These are phyloP conservation scores for Deuterostichococcus epilithicus DNA, from an alignment of 139 green algal genomes.

Conservation along the genomic window DNA sequence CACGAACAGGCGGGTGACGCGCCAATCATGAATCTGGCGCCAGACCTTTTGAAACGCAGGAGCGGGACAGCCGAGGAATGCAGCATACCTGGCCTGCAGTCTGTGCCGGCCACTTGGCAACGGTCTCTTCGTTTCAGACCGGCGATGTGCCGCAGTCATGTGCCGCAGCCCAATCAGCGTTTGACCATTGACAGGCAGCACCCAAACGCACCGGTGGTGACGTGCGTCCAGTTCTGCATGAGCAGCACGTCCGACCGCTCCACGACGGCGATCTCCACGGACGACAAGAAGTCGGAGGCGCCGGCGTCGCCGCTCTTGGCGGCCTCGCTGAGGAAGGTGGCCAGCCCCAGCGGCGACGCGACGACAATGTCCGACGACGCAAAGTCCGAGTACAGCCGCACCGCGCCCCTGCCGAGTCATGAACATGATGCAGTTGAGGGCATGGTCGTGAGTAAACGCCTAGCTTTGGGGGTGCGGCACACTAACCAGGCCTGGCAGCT, in stretches of 20 bases:
- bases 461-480: too few relatives aligned
- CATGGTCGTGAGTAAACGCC: too few relatives aligned
- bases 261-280: conserved; percentile 85
- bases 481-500: too few relatives aligned
- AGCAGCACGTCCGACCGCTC: conserved; percentile 83
- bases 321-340: conserved; percentile 66
- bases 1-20: not conserved
- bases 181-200: not conserved
- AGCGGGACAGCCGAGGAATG: too few relatives aligned
- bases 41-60: too few relatives aligned
- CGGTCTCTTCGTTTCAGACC: too few relatives aligned
- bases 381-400: conserved; percentile 84
- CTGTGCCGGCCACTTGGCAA: too few relatives aligned
- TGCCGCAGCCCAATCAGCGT: not conserved
- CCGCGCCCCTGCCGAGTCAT: conserved; percentile 29
- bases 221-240: conserved; percentile 90
- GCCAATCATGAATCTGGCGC: too few relatives aligned
- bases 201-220: conserved; percentile 42
- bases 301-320: conserved; percentile 10
- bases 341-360: conserved; percentile 84
- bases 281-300: conserved; percentile 84
- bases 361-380: conserved; percentile 89
- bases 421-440: too few relatives aligned
- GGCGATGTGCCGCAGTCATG: too few relatives aligned
- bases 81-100: too few relatives aligned